A percentile compares a stretch with the other conserved stretches of the same genome.
Conservation (phyloP, 805 yeast species). For the Cyberlindnera xylosilytica region DNA sequence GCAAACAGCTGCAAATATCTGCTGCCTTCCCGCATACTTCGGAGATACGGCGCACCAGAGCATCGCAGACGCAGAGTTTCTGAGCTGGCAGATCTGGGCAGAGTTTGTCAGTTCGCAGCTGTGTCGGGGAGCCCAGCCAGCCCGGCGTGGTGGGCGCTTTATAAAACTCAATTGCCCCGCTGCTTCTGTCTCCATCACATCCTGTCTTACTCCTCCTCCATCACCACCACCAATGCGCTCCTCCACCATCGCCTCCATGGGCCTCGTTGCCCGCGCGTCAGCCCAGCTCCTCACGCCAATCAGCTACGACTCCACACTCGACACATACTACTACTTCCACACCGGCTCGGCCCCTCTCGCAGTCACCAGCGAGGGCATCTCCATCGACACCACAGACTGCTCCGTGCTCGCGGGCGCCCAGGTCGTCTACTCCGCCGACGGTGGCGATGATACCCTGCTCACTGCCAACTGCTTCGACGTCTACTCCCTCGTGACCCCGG, state of each 20-base stretch:
- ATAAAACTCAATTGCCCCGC: constrained; percentile 10
- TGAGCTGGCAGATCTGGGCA: no score
- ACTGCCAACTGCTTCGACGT: constrained; percentile 26
- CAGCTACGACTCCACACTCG: constrained; percentile 16
- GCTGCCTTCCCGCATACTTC: background rate
- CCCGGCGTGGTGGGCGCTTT: no score
- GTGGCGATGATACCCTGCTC: constrained; percentile 16
- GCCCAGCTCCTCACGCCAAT: constrained; percentile 21
- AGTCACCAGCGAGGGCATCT: constrained; percentile 15
- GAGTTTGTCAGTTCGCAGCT: no score
- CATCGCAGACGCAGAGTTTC: background rate
- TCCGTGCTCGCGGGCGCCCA: constrained; percentile 18
- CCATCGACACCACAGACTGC: constrained; percentile 14
- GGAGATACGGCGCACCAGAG: background rate
- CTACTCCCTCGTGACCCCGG: constrained; percentile 18
- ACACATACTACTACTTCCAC: constrained; percentile 22
- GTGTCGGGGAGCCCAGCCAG: no score
- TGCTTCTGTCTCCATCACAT: constrained; percentile 1
- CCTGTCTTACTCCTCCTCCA: background rate
- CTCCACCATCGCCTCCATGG: constrained; percentile 13
- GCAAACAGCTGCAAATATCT: no score
- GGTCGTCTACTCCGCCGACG: constrained; percentile 21
- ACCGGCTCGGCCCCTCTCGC: constrained; percentile 14
- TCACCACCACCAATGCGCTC: no score
- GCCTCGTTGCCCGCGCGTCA: constrained; percentile 22